Evolutionary conservation across 2,329 filamentous ascomycete species (phyloP), one percentile per base, ranked within the genome.

Genomic region (Botrytis aclada): DNA sequence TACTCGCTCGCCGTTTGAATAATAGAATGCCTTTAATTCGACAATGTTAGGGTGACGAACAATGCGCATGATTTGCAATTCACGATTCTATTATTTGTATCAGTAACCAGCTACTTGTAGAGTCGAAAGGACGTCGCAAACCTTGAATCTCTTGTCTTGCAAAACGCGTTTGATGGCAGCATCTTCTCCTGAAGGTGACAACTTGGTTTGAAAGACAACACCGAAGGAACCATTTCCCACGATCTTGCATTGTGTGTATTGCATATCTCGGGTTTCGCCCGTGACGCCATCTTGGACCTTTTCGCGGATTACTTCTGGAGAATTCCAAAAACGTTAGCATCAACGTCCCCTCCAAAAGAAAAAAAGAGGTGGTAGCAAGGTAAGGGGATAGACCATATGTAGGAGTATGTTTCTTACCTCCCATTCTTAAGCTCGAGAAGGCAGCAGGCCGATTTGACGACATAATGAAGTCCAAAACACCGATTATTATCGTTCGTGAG

Each of bases 121-220:
- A 34, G 37, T 39, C 37, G 69, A 66, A 60, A 18, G 37, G 63
- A n/a, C 51, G 47, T 70, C 75, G 80, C 82, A 80, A 82, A 97
- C 96, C 93, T 99, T 99, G 91, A 99, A 99, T 82, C 96, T 91
- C 88, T 99, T 99, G 88, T 99, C 96, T 82, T 99, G 96, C 74
- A 99, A 89, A 74, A 99, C 96, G 80, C 96, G 92, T 88, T 99
- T 99, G 87, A 99, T 99, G 82, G 96, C 96, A 71, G 96, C 96
- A 85, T 99, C 96, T 84, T 99, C 96, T 76, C 95, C 95, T 76
- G 93, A 96, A n/a, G 96, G 96, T 75, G 95, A 95, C 80, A 99
- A 89, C 86, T 98, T 98, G 73, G 96, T 99, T 86, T 99, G 96
- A 84, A 99, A 99, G 77, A 99, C 96, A 69, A 99, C 95, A 77